Conservation (phyloP, 495 filamentous ascomycete genomes). For the Xylaria intraflava region DNA sequence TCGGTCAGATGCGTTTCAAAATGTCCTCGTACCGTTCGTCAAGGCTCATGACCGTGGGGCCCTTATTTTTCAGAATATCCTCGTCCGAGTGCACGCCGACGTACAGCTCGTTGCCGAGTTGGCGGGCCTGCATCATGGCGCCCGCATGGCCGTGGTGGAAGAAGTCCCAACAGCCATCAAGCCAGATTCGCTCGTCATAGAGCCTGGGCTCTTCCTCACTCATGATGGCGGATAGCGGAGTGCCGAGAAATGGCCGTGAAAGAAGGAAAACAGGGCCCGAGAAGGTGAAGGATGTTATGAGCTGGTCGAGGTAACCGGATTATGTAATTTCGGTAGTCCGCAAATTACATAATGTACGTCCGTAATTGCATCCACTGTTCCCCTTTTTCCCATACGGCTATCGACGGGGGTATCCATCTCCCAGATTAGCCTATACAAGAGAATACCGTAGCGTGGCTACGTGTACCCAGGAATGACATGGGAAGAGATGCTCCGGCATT, state of each 20-base stretch:
- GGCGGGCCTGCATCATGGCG: conserved; percentile 89
- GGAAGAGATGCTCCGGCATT: no score
- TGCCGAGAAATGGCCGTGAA: neutral
- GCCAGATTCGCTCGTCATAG: conserved; percentile 77
- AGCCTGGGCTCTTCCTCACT: conserved; percentile 29
- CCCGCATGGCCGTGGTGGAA: conserved; percentile 97
- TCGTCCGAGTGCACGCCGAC: conserved; percentile 94
- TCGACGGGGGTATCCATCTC: no score
- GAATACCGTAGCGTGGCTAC: no score
- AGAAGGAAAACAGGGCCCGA: neutral
- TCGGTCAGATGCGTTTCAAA: conserved; percentile 2
- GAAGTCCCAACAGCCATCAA: conserved; percentile 99
- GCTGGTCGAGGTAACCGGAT: no score
- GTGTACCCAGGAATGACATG: no score
- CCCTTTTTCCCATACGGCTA: no score
- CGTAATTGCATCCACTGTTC: no score
- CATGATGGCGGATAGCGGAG: conserved; percentile 9
- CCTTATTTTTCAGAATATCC: conserved; percentile 92
- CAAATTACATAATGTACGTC: no score
- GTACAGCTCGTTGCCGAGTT: conserved; percentile 74
- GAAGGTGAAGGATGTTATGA: no score
- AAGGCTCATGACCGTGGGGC: conserved; percentile 93
- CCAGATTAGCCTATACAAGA: no score
- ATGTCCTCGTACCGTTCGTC: conserved; percentile 62
- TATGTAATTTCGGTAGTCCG: no score